A percentile compares a stretch with the other conserved stretches of the same genome.
phyloP scores from a whole-genome alignment of 352 stramenopile species.

The Globisporangium paddicum region DNA sequence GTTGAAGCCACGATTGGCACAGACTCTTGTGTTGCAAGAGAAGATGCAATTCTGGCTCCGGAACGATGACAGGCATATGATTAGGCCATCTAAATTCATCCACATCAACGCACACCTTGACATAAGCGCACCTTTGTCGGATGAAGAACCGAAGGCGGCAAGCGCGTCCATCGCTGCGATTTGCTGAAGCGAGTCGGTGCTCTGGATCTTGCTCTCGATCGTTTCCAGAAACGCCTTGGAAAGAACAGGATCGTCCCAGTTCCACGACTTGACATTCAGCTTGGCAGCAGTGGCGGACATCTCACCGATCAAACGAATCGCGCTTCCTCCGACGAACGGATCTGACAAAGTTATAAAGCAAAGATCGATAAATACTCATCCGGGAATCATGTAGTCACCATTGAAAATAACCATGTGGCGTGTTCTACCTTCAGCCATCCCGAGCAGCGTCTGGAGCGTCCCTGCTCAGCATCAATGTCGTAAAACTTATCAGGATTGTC shows the following conservation, averaged over 20 bases:
- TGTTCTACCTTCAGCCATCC: conserved; percentile 58
- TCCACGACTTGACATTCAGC: conserved; percentile 67
- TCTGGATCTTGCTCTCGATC: conserved; percentile 67
- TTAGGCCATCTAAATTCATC: background rate
- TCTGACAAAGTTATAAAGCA: conserved; percentile 27
- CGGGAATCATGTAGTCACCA: background rate
- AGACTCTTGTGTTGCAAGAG: conserved; percentile 66
- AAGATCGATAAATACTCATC: background rate
- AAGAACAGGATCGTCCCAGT: conserved; percentile 65
- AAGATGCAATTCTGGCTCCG: conserved; percentile 51
- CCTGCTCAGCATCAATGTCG: conserved; percentile 25
- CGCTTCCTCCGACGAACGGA: conserved; percentile 72
- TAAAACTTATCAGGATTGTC: background rate
- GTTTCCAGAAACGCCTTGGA: conserved; percentile 77
- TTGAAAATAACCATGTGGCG: background rate
- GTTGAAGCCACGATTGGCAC: conserved; percentile 53
- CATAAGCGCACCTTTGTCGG: conserved; percentile 58
- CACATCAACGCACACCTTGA: background rate
- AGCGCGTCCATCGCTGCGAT: conserved; percentile 84
- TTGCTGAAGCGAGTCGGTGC: conserved; percentile 53
- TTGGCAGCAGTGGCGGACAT: conserved; percentile 65
- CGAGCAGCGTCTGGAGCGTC: conserved; percentile 54
- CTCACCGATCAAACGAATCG: conserved; percentile 71
- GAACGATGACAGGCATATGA: background rate
- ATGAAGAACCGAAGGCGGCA: conserved; percentile 72